Percentiles rank a stretch among this genome's conserved stretches.
phyloP scores from a whole-genome alignment of 2,329 filamentous ascomycete genomes.

The Raffaelea arxii region DNA sequence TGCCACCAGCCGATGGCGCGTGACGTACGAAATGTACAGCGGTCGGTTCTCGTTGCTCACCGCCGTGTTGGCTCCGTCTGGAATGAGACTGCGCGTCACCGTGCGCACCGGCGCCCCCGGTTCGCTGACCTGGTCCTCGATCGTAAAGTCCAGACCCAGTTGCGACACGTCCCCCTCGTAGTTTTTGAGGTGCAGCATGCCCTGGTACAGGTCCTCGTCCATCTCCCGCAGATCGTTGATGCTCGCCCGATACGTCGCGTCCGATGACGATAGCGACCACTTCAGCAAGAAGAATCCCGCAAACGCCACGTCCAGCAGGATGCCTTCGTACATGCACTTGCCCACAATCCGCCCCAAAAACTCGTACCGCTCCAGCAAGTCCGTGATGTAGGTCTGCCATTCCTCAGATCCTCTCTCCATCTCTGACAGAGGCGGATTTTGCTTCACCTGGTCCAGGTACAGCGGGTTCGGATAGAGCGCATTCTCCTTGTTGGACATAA shows the following conservation, averaged over 20 bases:
- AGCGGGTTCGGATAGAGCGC: constrained; percentile 82
- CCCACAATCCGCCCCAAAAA: constrained; percentile 89
- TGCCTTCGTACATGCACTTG: constrained; percentile 96
- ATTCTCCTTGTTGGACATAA: constrained; percentile 76
- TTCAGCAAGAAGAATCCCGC: constrained; percentile 94
- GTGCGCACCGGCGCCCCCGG: constrained; percentile 43
- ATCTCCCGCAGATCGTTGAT: constrained; percentile 90
- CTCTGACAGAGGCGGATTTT: constrained; percentile 42
- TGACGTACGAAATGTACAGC: constrained; percentile 89
- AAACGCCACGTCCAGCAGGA: constrained; percentile 86
- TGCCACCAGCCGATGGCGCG: constrained; percentile 71
- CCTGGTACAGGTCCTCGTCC: constrained; percentile 83
- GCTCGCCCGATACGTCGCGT: constrained; percentile 71
- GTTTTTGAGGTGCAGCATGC: constrained; percentile 74
- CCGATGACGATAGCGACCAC: constrained; percentile 64
- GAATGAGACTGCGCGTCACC: constrained; percentile 65
- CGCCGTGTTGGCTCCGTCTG: constrained; percentile 61
- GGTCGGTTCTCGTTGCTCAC: constrained; percentile 91
- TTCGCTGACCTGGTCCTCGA: constrained; percentile 57
- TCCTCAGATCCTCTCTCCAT: constrained; percentile 42
- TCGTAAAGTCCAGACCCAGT: constrained; percentile 79
- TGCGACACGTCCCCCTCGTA: constrained; percentile 72
- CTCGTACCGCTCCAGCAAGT: constrained; percentile 68
- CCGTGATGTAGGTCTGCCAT: constrained; percentile 46
- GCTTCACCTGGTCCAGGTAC: constrained; percentile 58